phyloP scores from a whole-genome alignment of 164 flowering plant species.

The Tetracentron sinense region DNA sequence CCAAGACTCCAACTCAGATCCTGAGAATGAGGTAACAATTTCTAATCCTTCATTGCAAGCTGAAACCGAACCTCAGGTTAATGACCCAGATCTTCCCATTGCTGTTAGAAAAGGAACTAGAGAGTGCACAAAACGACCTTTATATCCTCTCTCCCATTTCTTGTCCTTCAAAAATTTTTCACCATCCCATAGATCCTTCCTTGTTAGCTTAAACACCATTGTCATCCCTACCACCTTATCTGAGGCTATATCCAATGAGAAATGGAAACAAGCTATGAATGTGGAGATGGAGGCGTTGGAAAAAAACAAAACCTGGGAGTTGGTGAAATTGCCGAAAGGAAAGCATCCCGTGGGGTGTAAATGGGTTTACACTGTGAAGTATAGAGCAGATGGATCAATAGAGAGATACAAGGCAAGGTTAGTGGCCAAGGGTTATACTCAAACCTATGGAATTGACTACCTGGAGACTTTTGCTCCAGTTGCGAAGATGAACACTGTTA shows the following conservation, averaged over 20 bases:
- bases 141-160: constrained; percentile 5
- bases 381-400: neutral
- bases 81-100: neutral
- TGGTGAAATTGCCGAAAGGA: neutral
- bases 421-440: neutral
- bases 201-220: constrained; percentile 14
- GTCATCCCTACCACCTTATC: constrained; percentile 12
- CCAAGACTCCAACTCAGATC: constrained; percentile 8
- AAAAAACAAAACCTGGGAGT: constrained; percentile 10
- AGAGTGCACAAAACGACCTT: neutral
- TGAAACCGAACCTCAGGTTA: neutral
- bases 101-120: constrained; percentile 2
- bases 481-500: neutral
- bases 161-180: constrained; percentile 9
- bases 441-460: neutral
- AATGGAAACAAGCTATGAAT: constrained; percentile 23
- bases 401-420: neutral
- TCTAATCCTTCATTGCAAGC: neutral
- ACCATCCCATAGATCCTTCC: constrained; percentile 13
- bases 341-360: neutral
- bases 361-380: neutral
- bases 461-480: neutral
- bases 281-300: constrained; percentile 7
- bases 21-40: constrained; percentile 3
- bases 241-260: constrained; percentile 19